Percentiles rank a stretch among this genome's conserved stretches.
Conservation (phyloP, 257 asterid genomes). For the Scutellaria minor region DNA sequence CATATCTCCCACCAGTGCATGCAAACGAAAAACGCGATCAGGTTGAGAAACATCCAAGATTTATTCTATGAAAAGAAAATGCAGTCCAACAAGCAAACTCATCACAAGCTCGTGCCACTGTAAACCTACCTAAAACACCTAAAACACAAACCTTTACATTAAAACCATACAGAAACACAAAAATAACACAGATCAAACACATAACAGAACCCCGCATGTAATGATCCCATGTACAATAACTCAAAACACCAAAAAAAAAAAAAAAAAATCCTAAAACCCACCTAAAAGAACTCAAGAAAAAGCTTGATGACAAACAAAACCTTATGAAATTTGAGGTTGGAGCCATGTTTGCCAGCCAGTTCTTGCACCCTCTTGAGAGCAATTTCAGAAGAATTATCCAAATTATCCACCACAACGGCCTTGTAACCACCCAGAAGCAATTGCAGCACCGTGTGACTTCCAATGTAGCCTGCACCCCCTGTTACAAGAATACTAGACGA, state of each 20-base stretch:
- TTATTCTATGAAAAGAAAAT: slow-evolving; percentile 19
- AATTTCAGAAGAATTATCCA: slow-evolving; percentile 83
- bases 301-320: slow-evolving; percentile 36
- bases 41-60: background rate
- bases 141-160: slow-evolving; percentile 15
- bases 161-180: slow-evolving; percentile 11
- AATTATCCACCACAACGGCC: slow-evolving; percentile 79
- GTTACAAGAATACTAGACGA: slow-evolving; percentile 54
- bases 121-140: background rate
- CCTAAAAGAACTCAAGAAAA: slow-evolving; percentile 6
- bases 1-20: slow-evolving; percentile 15
- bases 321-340: slow-evolving; percentile 75
- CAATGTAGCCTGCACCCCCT: slow-evolving; percentile 65
- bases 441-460: slow-evolving; percentile 80
- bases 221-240: slow-evolving; percentile 22
- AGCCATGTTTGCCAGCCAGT: slow-evolving; percentile 70
- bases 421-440: slow-evolving; percentile 73
- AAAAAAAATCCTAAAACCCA: slow-evolving; percentile 16
- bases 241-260: slow-evolving; percentile 22
- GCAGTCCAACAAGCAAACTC: slow-evolving; percentile 35
- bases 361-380: slow-evolving; percentile 68
- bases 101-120: slow-evolving; percentile 10
- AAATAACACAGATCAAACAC: slow-evolving; percentile 21
- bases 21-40: slow-evolving; percentile 7
- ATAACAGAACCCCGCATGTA: slow-evolving; percentile 3